Conservation (phyloP, 2,329 filamentous ascomycete species). For the Acarospora socialis region DNA sequence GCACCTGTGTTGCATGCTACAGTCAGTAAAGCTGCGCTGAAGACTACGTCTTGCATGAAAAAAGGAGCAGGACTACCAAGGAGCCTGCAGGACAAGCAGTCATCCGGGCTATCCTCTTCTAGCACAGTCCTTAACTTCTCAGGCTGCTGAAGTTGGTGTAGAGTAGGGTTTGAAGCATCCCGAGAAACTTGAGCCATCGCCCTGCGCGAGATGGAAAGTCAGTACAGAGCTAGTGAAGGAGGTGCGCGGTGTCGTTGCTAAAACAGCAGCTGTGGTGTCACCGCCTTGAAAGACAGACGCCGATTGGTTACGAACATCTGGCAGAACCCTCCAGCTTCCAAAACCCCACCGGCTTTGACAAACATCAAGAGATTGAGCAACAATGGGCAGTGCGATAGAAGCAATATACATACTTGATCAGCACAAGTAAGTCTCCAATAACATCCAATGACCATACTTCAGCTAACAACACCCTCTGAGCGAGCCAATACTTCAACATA, state of each 20-base stretch:
- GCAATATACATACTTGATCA: constrained; percentile 96
- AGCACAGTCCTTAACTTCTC: constrained; percentile 14
- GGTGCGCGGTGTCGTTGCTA: too few species aligned
- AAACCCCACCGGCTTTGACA: too few species aligned
- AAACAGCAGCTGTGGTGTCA: too few species aligned
- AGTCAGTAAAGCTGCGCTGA: too few species aligned
- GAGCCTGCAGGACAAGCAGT: constrained; percentile 14
- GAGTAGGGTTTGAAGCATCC: constrained; percentile 4
- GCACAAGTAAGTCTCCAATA: constrained; percentile 54
- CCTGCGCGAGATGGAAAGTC: too few species aligned
- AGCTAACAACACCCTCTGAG: constrained; percentile 33
- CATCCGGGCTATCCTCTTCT: constrained; percentile 17
- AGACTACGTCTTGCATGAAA: not conserved
- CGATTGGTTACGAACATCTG: too few species aligned
- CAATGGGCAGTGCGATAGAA: constrained; percentile 78
- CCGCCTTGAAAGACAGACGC: too few species aligned
- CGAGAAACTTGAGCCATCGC: constrained; percentile 3
- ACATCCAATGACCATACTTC: constrained; percentile 5
- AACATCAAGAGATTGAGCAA: constrained; percentile 19
- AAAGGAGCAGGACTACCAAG: constrained; percentile 4
- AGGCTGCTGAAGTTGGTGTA: constrained; percentile 11
- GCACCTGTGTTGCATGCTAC: constrained; percentile 52
- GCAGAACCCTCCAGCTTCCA: too few species aligned
- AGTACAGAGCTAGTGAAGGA: too few species aligned
- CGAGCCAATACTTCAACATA: constrained; percentile 73